These are phyloP conservation scores for Paxillus ammoniavirescens DNA, from an alignment of 768 basidiomycete species.

Conservation along the genomic window DNA sequence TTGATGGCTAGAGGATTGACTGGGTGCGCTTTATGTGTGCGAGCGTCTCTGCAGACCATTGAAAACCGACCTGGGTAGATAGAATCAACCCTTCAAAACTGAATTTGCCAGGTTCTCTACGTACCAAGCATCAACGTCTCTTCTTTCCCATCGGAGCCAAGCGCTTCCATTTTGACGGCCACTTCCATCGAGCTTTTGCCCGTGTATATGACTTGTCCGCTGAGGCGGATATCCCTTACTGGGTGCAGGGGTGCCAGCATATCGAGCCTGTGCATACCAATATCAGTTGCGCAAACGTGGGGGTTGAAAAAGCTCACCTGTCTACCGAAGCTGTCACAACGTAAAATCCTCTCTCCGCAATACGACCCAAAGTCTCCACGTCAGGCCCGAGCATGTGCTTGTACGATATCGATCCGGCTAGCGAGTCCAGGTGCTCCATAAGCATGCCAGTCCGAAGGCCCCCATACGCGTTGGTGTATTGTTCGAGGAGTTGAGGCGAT, in stretches of 20 bases:
- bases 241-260: slow-evolving; percentile 62
- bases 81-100: neutral
- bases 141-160: slow-evolving; percentile 45
- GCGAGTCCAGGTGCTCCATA: slow-evolving; percentile 79
- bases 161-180: slow-evolving; percentile 79
- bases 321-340: slow-evolving; percentile 85
- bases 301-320: slow-evolving; percentile 39
- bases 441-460: slow-evolving; percentile 71
- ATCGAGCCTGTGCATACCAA: slow-evolving; percentile 50
- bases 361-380: slow-evolving; percentile 50
- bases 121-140: slow-evolving; percentile 62
- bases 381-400: slow-evolving; percentile 74
- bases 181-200: slow-evolving; percentile 81
- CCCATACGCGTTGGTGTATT: slow-evolving; percentile 69
- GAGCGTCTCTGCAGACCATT: slow-evolving; percentile 80
- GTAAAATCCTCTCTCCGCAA: slow-evolving; percentile 69
- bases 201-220: slow-evolving; percentile 79
- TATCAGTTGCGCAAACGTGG: neutral
- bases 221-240: slow-evolving; percentile 65
- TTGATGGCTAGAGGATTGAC: slow-evolving; percentile 63
- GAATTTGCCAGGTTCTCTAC: slow-evolving; percentile 23
- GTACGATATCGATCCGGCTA: slow-evolving; percentile 84
- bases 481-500: slow-evolving; percentile 55
- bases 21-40: slow-evolving; percentile 57
- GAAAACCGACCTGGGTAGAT: slow-evolving; percentile 71